Evolutionary conservation across 352 stramenopile species (phyloP), one percentile per base, ranked within the genome.

Genomic region (Halophytophthora batemanensis): DNA sequence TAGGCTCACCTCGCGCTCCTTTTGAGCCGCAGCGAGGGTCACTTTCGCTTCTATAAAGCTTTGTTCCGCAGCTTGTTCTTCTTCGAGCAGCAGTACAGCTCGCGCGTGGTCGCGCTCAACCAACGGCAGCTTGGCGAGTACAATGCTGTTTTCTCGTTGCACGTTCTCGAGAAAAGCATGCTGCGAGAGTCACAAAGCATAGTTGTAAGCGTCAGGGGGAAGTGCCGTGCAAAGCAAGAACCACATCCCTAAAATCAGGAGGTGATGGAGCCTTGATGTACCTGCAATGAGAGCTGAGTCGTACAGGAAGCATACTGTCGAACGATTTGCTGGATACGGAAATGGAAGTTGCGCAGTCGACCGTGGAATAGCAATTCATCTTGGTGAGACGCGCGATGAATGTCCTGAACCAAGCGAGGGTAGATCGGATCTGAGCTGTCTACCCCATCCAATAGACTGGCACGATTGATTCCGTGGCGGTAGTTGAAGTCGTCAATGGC

Each of bases 401-500:
- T 52, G 19, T 90, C 79, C 10, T 72, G 59, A 2, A 82, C 49
- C 2, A 73, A 50, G 15, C 79, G 74, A 25, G 61, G 60, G 53
- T 86, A 86, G 8, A 87, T 28, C 2, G 60, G 59, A n/a, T 82
- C 65, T 1, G 59, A 69, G 13, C 69, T 72, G 13, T 66, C 50
- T 0, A 64, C 42, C 21, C 55, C 44, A 2, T 58, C 19, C 1
- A 74, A 28, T 2, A 71, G 43, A 6, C 53, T 49, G 21, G 69
- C 47, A 0, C 75, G 68, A 45, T 86, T 73, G 7, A 90, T 72
- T 1, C 68, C 62, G 28, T 93, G 82, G 1, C 82, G 73, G 28
- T 76, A 90, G 39, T 93, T 85, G 28, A 89, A 72, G 0, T 81
- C 71, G 5, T 85, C 79, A 13, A 93, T 93, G 0, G 63, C 66